These are phyloP conservation scores for Arctium lappa DNA, from an alignment of 129 eudicot species.

Conservation along the genomic window DNA sequence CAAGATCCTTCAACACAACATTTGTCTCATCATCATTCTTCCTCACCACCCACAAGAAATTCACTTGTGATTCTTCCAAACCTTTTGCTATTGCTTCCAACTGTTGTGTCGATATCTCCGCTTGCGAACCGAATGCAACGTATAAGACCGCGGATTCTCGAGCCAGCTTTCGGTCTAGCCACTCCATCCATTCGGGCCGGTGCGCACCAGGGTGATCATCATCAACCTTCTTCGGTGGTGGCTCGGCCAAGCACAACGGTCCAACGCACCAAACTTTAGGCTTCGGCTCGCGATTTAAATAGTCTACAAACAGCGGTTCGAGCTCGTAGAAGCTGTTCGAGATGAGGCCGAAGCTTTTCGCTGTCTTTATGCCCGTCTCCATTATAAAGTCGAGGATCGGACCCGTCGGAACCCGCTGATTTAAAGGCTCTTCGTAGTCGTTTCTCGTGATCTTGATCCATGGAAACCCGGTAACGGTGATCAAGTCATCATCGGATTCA, in stretches of 20 bases:
- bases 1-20: conserved; percentile 24
- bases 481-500: conserved; percentile 43
- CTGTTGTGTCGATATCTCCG: conserved; percentile 38
- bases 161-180: conserved; percentile 53
- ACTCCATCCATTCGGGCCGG: conserved; percentile 42
- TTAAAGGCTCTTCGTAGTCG: conserved; percentile 35
- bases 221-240: not conserved
- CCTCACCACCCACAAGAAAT: conserved; percentile 64
- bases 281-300: not conserved
- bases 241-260: not conserved
- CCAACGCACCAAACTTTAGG: not conserved
- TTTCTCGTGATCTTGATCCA: conserved; percentile 56
- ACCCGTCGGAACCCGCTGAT: conserved; percentile 7
- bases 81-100: conserved; percentile 44
- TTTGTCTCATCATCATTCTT: conserved; percentile 12
- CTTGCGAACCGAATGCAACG: conserved; percentile 68
- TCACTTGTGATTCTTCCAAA: conserved; percentile 47
- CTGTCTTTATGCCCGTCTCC: not conserved
- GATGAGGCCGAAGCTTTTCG: not conserved
- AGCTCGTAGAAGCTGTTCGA: not conserved
- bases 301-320: not conserved
- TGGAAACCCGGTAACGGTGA: conserved; percentile 41
- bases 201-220: not conserved
- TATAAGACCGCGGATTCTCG: conserved; percentile 42
- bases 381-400: not conserved